Evolutionary conservation across 2,329 filamentous ascomycete species (phyloP).

Genomic region (Trichoderma hamatum): DNA sequence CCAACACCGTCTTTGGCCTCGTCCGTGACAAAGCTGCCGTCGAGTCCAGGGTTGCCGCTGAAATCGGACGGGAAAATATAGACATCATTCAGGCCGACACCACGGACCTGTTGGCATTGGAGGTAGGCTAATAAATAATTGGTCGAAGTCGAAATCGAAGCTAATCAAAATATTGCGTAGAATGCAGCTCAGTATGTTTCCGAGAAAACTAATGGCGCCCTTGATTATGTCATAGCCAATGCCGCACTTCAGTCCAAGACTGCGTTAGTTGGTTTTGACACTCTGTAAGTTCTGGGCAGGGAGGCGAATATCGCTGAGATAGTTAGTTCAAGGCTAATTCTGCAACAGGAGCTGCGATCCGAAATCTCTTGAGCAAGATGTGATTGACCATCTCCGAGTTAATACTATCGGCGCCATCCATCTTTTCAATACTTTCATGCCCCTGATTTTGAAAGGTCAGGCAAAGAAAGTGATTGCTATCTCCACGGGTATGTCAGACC

Average conservation of each 20-base stretch:
- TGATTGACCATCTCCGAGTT: neutral
- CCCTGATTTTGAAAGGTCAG: neutral
- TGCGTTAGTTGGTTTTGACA: neutral
- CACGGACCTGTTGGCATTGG: neutral
- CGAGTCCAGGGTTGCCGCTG: neutral
- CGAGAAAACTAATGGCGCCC: neutral
- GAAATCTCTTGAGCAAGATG: neutral
- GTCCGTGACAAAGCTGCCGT: neutral
- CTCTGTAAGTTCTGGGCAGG: neutral
- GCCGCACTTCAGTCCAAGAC: neutral
- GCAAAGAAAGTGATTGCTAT: neutral
- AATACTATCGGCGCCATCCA: neutral
- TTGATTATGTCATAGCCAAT: neutral
- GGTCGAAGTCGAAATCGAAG: neutral
- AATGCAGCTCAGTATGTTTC: neutral
- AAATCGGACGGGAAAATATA: neutral
- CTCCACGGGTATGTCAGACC: neutral
- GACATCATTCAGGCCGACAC: neutral
- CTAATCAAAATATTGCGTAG: neutral
- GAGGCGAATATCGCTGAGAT: neutral
- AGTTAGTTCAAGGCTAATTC: neutral
- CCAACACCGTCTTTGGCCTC: neutral
- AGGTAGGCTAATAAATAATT: neutral
- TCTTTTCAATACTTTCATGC: neutral
- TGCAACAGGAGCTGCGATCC: neutral